Base-by-base conservation (phyloP, 306 rosid species). In the Begonia loranthoides region DNA sequence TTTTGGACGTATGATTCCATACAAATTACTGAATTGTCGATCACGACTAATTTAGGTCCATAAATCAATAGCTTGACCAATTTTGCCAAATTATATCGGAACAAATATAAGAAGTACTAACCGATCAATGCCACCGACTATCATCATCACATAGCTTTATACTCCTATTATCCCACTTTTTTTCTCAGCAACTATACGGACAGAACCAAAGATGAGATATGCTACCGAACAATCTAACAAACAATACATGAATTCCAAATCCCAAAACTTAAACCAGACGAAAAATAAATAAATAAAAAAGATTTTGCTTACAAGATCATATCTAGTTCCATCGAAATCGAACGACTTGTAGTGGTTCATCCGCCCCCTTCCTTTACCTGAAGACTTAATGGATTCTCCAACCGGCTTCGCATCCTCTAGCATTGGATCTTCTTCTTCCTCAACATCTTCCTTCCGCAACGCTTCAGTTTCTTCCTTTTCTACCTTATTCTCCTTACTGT, bases 251-350 rank as follows among this genome's bases (percentile, higher is more conserved):
- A 28, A 28, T 28, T 28, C 54, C 38, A 47, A 13, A 45, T 59
- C 38, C 19, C 19, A 38, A 16, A 8, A 43, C 36, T 52, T 62
- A 55, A 17, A 52, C 52, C 21, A 16, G 10, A 51, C 28, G 43
- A 40, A 13, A 17, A 54, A 24, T 16, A 15, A 56, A 53, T 17
- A 22, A 24, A 16, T 13, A 4, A 12, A 17, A 52, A 19, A 33
- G 4, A 22, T 9, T 13, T 13, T 4, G 61, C 84, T 56, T 50
- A 92, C 99, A 16, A 92, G 79, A 40, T 68, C 72, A 50, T 78
- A 92, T 52, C 76, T 86, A 33, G 67, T 76, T 9, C 93, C 93
- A 36, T 92, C 99, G 24, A 51, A 92, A 48, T 92, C 94, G 51
- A 82, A 86, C 12, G 85, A 69, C 2, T 67, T 61, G 71, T 68